A percentile compares a stretch with the other conserved stretches of the same genome.
These are phyloP conservation scores for Colletotrichum lupini DNA, from an alignment of 2,329 filamentous ascomycete genomes.

Conservation along the genomic window DNA sequence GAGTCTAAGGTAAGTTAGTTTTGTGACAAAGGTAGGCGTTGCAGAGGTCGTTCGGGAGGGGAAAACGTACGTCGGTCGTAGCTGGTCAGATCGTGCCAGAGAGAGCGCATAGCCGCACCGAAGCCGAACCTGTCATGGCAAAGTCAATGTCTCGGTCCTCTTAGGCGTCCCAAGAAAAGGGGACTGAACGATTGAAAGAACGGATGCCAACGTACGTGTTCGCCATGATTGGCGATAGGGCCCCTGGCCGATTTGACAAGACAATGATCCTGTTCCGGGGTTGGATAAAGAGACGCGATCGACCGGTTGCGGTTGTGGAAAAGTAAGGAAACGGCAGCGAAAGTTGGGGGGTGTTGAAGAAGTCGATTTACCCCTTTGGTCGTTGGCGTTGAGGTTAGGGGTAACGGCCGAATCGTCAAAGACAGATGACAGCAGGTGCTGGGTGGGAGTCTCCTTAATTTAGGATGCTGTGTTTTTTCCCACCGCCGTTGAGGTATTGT, in stretches of 20 bases:
- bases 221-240: conserved; percentile 36
- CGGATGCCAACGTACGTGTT: conserved; percentile 34
- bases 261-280: conserved; percentile 29
- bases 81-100: conserved; percentile 93
- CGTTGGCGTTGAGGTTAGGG: conserved; percentile 34
- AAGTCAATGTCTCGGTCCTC: conserved; percentile 34
- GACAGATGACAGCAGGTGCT: conserved; percentile 19
- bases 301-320: conserved; percentile 31
- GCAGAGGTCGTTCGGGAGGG: conserved; percentile 3
- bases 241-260: conserved; percentile 24
- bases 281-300: conserved; percentile 11
- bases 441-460: conserved; percentile 7
- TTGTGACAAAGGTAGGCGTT: conserved; percentile 19
- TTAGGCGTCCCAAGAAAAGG: conserved; percentile 16
- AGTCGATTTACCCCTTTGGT: conserved; percentile 34
- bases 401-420: conserved; percentile 32
- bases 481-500: neutral
- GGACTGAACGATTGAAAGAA: conserved; percentile 10
- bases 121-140: conserved; percentile 68
- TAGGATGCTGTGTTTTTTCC: neutral
- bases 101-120: conserved; percentile 81
- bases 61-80: conserved; percentile 71
- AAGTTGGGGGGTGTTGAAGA: conserved; percentile 9
- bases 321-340: conserved; percentile 1
- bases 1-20: conserved; percentile 73